Conservation (phyloP, 2,329 filamentous ascomycete genomes). For the Penicillium sp. region DNA sequence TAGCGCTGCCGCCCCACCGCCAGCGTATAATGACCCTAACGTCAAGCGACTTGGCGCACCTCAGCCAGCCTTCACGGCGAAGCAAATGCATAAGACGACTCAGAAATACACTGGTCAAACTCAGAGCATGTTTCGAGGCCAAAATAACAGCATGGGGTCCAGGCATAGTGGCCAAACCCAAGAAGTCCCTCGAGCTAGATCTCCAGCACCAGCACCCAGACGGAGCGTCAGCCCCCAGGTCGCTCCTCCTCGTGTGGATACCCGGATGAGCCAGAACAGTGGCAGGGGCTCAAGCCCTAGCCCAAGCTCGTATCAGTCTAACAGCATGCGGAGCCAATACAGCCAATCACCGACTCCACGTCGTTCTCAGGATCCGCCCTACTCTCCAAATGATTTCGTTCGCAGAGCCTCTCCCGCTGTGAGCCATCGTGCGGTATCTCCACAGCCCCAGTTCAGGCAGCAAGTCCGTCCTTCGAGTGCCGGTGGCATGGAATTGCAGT, state of each 20-base stretch:
- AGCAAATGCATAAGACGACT: constrained; percentile 92
- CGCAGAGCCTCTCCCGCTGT: constrained; percentile 40
- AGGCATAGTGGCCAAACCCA: constrained; percentile 52
- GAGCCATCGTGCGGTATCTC: constrained; percentile 49
- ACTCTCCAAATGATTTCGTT: constrained; percentile 46
- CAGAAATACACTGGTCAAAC: constrained; percentile 84
- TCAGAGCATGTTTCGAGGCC: constrained; percentile 67
- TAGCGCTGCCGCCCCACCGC: constrained; percentile 72
- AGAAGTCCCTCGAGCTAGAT: constrained; percentile 54
- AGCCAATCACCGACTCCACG: constrained; percentile 40
- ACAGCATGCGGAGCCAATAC: constrained; percentile 41
- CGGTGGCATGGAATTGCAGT: constrained; percentile 65
- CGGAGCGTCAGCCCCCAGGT: constrained; percentile 45
- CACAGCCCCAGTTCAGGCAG: constrained; percentile 53
- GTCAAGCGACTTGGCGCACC: constrained; percentile 82
- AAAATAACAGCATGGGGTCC: constrained; percentile 43
- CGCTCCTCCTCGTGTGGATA: constrained; percentile 30
- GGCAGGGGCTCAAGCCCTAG: constrained; percentile 44
- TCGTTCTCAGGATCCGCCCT: constrained; percentile 39
- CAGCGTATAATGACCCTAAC: constrained; percentile 74
- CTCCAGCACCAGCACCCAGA: constrained; percentile 66
- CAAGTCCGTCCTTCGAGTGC: constrained; percentile 51
- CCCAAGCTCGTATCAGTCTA: constrained; percentile 47
- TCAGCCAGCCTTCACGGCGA: constrained; percentile 85
- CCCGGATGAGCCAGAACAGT: constrained; percentile 43